Percentiles rank a stretch among this genome's conserved stretches.
Conservation (phyloP, 2,329 filamentous ascomycete species). For the Sclerotinia glacialis region DNA sequence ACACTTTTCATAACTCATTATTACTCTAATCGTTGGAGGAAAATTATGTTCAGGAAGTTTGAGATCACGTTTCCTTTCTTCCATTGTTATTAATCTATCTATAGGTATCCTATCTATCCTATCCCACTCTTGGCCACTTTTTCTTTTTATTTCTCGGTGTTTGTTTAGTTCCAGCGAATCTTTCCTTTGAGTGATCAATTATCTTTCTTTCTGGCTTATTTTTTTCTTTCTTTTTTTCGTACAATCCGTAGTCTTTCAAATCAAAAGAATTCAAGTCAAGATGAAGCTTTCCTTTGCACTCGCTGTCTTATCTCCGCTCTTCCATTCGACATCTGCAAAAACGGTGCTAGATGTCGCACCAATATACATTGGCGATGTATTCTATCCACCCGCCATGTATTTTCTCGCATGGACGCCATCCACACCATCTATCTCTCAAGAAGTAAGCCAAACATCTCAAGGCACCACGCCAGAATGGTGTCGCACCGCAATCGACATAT, state of each 20-base stretch:
- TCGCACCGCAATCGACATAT: constrained; percentile 28
- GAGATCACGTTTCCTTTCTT: constrained; percentile 28
- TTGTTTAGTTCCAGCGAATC: constrained; percentile 9
- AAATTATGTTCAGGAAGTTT: background rate
- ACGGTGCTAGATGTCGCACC: constrained; percentile 26
- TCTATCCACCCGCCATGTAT: constrained; percentile 35
- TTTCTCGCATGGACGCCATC: constrained; percentile 34
- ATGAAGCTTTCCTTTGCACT: constrained; percentile 24
- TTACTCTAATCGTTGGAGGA: constrained; percentile 21
- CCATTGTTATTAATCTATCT: constrained; percentile 1
- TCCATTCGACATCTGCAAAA: constrained; percentile 1
- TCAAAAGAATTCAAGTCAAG: background rate
- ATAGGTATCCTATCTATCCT: no score
- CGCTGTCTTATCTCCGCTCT: background rate
- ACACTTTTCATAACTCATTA: background rate
- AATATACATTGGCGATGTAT: constrained; percentile 37
- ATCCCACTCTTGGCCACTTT: background rate
- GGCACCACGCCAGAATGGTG: constrained; percentile 31
- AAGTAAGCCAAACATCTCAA: background rate
- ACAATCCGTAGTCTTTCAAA: no score
- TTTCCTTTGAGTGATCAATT: background rate
- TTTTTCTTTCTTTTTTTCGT: background rate
- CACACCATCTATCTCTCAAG: background rate
- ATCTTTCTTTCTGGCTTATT: background rate
- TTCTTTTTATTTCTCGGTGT: constrained; percentile 3